phyloP scores from a whole-genome alignment of 805 yeast genomes.

The Ogataea wickerhamii region DNA sequence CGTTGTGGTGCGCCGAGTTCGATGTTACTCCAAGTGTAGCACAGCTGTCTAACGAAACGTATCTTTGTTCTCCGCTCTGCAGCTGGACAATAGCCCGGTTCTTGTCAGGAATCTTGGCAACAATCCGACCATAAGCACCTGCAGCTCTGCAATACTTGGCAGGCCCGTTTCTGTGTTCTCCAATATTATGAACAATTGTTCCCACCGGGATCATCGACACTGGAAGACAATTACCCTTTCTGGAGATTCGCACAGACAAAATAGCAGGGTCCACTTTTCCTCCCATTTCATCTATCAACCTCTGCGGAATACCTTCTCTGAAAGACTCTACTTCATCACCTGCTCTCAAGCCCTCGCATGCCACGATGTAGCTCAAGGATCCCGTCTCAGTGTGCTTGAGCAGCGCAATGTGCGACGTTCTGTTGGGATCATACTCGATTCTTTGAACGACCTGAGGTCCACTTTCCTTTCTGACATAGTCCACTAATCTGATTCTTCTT shows the following conservation, averaged over 20 bases:
- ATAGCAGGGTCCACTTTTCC: conserved; percentile 91
- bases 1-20: conserved; percentile 87
- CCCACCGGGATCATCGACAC: conserved; percentile 93
- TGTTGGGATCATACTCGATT: conserved; percentile 93
- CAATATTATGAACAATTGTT: conserved; percentile 82
- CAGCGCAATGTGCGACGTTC: conserved; percentile 91
- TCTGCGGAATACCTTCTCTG: conserved; percentile 80
- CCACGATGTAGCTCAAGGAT: conserved; percentile 73
- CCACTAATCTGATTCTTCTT: conserved; percentile 80
- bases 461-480: conserved; percentile 58
- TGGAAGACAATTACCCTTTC: conserved; percentile 94
- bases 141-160: conserved; percentile 93
- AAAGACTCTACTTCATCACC: conserved; percentile 91
- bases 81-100: conserved; percentile 74
- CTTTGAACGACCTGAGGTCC: conserved; percentile 81
- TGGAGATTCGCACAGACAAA: conserved; percentile 79
- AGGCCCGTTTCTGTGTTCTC: conserved; percentile 68
- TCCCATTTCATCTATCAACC: conserved; percentile 77
- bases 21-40: conserved; percentile 94
- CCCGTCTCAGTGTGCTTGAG: conserved; percentile 61
- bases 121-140: conserved; percentile 86
- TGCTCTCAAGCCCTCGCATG: conserved; percentile 87
- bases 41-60: conserved; percentile 77
- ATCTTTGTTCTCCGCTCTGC: conserved; percentile 92
- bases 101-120: conserved; percentile 71